Percentiles rank a stretch among this genome's conserved stretches.
These are phyloP conservation scores for Margaritispora aquatica DNA, from an alignment of 495 filamentous ascomycete species.

Conservation along the genomic window DNA sequence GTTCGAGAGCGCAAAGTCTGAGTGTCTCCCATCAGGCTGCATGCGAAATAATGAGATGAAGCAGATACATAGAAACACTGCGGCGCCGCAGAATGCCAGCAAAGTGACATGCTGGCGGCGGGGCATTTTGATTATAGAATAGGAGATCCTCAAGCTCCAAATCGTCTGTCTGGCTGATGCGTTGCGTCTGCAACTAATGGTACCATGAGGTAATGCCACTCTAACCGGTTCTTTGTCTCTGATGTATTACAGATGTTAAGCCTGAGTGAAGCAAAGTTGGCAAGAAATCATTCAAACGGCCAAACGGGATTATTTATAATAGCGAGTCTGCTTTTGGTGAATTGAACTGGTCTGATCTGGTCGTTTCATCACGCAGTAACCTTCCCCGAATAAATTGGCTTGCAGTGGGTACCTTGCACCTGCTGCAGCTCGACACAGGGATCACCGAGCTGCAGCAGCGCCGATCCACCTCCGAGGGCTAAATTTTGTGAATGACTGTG, in stretches of 20 bases:
- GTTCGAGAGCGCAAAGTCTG: conserved; percentile 21
- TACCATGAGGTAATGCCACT: background rate
- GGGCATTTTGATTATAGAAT: conserved; percentile 28
- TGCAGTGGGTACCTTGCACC: background rate
- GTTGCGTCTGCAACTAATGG: no score
- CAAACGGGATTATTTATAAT: background rate
- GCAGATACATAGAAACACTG: conserved; percentile 31
- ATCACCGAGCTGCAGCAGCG: background rate
- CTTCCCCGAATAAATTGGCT: background rate
- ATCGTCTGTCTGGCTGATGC: no score
- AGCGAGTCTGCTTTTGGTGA: no score
- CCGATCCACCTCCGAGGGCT: conserved; percentile 13
- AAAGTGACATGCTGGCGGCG: conserved; percentile 37
- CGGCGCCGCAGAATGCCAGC: conserved; percentile 27
- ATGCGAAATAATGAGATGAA: conserved; percentile 29
- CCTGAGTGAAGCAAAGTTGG: background rate
- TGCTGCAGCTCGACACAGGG: background rate
- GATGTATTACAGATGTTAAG: background rate
- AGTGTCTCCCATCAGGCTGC: conserved; percentile 10
- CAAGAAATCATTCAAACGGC: background rate
- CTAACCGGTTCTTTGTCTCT: background rate
- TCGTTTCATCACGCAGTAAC: no score
- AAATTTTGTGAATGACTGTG: conserved; percentile 7
- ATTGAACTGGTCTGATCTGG: background rate
- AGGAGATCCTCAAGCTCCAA: background rate